Base-by-base conservation (phyloP, 768 basidiomycete genomes). In the Mrakia frigida region DNA sequence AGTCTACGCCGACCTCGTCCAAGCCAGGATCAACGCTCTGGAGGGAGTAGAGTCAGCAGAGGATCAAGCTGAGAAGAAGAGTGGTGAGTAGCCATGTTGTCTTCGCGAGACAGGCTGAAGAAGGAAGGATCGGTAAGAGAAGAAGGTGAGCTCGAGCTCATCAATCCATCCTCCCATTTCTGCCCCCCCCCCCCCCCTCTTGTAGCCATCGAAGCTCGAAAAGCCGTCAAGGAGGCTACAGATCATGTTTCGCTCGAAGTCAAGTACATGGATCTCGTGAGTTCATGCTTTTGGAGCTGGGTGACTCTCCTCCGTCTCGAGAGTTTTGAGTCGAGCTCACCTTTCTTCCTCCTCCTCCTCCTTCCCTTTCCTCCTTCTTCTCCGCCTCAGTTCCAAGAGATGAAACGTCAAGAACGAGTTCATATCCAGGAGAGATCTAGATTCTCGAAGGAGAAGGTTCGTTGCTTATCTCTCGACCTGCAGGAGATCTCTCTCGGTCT, bases 401-500 rank as follows among this genome's bases (percentile, higher is more conserved):
- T 92, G 82, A 93, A 93, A 82, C 87, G 91, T 71, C 83, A 92
- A 81, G 93, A 94, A 84, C 88, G 93, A 79, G 92, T 93, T 81
- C 91, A 93, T 81, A 90, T 92, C 56, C 94, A 92, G 84, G 93
- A 94, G 86, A 93, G 92, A 83, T 92, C 94, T 85, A 94, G 94
- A 81, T 86, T 94, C 41, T 86, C 88, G 69, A 94, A 94, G 85
- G 93, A 94, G 86, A 93, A 93, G 85, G 93, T 94, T 84, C 88
- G 91, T 79, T 91, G 92, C 63, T 84, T 83, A 14, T 25, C 23
- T 0, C 46, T 18, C 13, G 21, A 21, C 82, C 52, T 77, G 46
- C 46, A 50, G 10, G 46, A 50, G 65, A 68, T 35, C 65, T 43
- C 37, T 23, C 65, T 37, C 11, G 35, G 35, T 39, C 35, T 23